phyloP scores from a whole-genome alignment of 805 yeast genomes.

The Metschnikowia borealis region DNA sequence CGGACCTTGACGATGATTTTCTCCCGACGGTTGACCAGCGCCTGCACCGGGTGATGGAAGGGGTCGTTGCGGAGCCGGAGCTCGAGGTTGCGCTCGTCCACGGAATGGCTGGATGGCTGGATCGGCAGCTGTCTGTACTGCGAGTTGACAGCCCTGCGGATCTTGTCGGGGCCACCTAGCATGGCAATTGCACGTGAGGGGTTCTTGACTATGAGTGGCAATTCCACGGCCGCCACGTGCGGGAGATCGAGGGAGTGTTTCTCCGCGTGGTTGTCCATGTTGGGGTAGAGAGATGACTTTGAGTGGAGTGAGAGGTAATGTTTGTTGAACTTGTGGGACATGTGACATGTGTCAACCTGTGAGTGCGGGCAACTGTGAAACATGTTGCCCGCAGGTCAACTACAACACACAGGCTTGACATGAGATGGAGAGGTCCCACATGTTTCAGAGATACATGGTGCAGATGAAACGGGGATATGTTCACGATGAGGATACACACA shows the following conservation, averaged over 20 bases:
- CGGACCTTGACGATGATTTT: slow-evolving; percentile 56
- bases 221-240: slow-evolving; percentile 68
- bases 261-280: slow-evolving; percentile 35
- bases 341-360: too few relatives aligned
- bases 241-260: slow-evolving; percentile 69
- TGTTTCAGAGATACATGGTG: too few relatives aligned
- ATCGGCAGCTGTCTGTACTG: slow-evolving; percentile 22
- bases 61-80: slow-evolving; percentile 39
- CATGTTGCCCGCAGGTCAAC: too few relatives aligned
- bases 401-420: too few relatives aligned
- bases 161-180: slow-evolving; percentile 59
- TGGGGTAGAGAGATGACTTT: too few relatives aligned
- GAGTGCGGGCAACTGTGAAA: too few relatives aligned
- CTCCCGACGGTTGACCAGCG: slow-evolving; percentile 49
- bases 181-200: slow-evolving; percentile 57
- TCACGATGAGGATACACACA: too few relatives aligned
- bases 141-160: slow-evolving; percentile 40
- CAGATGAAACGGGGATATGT: too few relatives aligned
- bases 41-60: slow-evolving; percentile 60
- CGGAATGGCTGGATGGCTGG: slow-evolving; percentile 20
- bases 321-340: too few relatives aligned
- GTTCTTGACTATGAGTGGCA: slow-evolving; percentile 69
- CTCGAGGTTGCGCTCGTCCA: slow-evolving; percentile 37
- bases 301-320: too few relatives aligned
- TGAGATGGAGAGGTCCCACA: too few relatives aligned